A percentile compares a stretch with the other conserved stretches of the same genome.
phyloP scores from a whole-genome alignment of 805 yeast genomes.

The Pichia paraexigua region DNA sequence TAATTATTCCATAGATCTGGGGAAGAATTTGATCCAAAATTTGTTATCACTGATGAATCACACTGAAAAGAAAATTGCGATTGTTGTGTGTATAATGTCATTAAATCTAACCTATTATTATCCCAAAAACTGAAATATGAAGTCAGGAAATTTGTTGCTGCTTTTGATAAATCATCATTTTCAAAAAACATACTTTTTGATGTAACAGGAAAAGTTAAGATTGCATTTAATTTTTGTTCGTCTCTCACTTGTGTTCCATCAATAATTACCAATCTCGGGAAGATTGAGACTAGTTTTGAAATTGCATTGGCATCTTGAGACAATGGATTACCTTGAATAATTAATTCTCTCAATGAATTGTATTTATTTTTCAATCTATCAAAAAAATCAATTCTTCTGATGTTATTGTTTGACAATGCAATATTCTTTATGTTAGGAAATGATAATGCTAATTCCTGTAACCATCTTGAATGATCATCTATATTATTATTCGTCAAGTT shows the following conservation, averaged over 20 bases:
- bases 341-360: constrained; percentile 61
- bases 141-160: constrained; percentile 70
- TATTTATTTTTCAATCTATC: constrained; percentile 77
- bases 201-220: constrained; percentile 48
- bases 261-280: constrained; percentile 73
- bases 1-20: constrained; percentile 54
- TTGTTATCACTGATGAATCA: constrained; percentile 49
- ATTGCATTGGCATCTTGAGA: constrained; percentile 35
- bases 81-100: constrained; percentile 68
- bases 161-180: constrained; percentile 55
- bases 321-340: constrained; percentile 75
- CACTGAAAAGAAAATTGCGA: constrained; percentile 80
- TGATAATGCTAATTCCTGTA: constrained; percentile 59
- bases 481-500: constrained; percentile 62
- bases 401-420: constrained; percentile 69
- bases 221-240: constrained; percentile 46
- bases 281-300: constrained; percentile 55
- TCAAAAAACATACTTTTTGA: constrained; percentile 72
- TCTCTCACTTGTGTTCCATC: constrained; percentile 77
- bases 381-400: constrained; percentile 48
- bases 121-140: constrained; percentile 82
- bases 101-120: constrained; percentile 56
- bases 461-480: constrained; percentile 45
- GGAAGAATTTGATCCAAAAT: constrained; percentile 15
- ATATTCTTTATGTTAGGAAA: constrained; percentile 74